Evolutionary conservation across 139 green algal genomes (phyloP), one percentile per base, ranked within the genome.

Genomic region (Tetraselmis chui): DNA sequence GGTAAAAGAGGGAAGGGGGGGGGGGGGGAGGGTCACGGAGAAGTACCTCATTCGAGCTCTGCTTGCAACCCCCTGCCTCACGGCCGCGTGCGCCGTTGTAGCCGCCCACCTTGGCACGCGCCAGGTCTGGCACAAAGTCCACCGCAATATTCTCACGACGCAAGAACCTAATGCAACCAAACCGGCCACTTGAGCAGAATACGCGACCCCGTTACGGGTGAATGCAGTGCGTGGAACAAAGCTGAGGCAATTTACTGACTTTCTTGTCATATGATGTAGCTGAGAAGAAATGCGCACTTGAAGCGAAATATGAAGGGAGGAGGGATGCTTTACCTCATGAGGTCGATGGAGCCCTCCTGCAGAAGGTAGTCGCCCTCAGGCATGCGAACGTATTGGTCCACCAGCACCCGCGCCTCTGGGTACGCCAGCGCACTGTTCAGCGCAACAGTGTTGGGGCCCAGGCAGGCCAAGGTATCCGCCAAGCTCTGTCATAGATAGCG

Each of bases 31-130:
- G 45, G 11, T 5, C 45, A 67, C 11, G 45, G 11, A 18, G 45
- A 25, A 5, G 45, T 67, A 31, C n/a, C 81, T 91, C 84, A 81
- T 97, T 97, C 59, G 91, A 94, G 74, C 83, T 93, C 86, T 97
- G 94, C 1, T 84, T 74, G 1, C 88, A 78, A 24, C 83, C 81
- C 32, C 80, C 31, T 30, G 28, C 26, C 0, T 59, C 59, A 11
- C 59, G 84, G 27, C 29, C 24, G 24, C 74, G 26, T 18, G 45
- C 45, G 5, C 45, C 45, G 45, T 67, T 67, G 45, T 30, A 22
- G 11, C 29, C 26, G 75, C 29, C 30, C 78, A 74, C 32, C 27
- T 31, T 81, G 75, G 78, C 59, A 32, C 26, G 32, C 58, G 59
- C 32, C 32, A 92, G 81, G 30, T 91, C 87, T 0, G 89, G 89